phyloP scores from a whole-genome alignment of 176 grass and related monocot species.

The Cenchrus fungigraminus region DNA sequence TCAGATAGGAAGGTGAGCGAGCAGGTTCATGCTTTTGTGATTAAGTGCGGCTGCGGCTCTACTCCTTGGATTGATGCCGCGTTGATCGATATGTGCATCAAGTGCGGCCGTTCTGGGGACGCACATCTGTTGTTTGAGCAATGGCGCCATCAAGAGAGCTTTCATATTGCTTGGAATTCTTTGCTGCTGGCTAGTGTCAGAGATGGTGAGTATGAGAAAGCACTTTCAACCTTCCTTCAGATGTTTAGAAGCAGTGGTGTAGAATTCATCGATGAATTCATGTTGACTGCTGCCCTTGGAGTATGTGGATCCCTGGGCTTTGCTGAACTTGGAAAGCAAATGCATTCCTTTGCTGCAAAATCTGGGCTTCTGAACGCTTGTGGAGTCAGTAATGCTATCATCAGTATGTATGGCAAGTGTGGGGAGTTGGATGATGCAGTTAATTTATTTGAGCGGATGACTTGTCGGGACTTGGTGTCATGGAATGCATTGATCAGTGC shows the following conservation, averaged over 20 bases:
- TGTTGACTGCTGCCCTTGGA: slow-evolving; percentile 56
- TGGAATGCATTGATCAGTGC: slow-evolving; percentile 67
- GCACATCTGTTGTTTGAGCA: slow-evolving; percentile 52
- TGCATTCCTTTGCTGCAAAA: slow-evolving; percentile 62
- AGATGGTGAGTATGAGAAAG: slow-evolving; percentile 61
- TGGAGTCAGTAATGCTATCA: slow-evolving; percentile 55
- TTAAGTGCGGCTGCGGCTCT: slow-evolving; percentile 56
- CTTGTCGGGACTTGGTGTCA: slow-evolving; percentile 53
- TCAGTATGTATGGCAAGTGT: slow-evolving; percentile 75
- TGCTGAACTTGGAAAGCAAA: slow-evolving; percentile 60
- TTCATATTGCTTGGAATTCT: slow-evolving; percentile 67
- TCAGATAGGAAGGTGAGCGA: slow-evolving; percentile 62
- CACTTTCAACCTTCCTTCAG: slow-evolving; percentile 46
- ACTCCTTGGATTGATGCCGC: slow-evolving; percentile 66
- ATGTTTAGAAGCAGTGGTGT: slow-evolving; percentile 42
- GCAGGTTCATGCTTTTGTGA: slow-evolving; percentile 68
- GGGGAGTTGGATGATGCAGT: slow-evolving; percentile 50
- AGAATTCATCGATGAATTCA: slow-evolving; percentile 58
- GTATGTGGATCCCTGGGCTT: slow-evolving; percentile 59
- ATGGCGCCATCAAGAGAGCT: slow-evolving; percentile 55
- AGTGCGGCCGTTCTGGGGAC: slow-evolving; percentile 58
- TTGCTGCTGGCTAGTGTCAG: slow-evolving; percentile 51
- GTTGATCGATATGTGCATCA: slow-evolving; percentile 73
- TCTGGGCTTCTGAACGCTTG: slow-evolving; percentile 49
- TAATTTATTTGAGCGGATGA: slow-evolving; percentile 57